phyloP scores from a whole-genome alignment of 2,329 filamentous ascomycete genomes.

The Verticillium albo-atrum region DNA sequence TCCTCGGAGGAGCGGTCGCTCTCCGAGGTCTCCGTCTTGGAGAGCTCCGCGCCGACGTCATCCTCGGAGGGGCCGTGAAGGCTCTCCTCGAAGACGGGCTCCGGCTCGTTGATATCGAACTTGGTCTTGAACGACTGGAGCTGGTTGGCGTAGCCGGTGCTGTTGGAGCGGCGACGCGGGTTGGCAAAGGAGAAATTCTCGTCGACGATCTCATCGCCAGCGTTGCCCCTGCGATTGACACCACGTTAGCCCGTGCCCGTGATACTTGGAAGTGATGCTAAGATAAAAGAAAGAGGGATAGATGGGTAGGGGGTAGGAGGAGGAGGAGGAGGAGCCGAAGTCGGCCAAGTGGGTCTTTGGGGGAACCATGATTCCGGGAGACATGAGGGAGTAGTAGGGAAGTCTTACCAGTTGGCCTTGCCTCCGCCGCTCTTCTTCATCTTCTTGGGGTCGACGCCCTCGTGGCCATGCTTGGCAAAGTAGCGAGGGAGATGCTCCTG shows the following conservation, averaged over 20 bases:
- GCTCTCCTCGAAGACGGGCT: conserved; percentile 88
- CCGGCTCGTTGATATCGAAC: conserved; percentile 84
- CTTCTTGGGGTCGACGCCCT: conserved; percentile 82
- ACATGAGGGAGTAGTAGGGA: conserved; percentile 6
- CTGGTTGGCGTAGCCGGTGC: conserved; percentile 66
- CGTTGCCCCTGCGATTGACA: conserved; percentile 62
- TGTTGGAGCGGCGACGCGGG: conserved; percentile 88
- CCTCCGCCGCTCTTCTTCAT: conserved; percentile 95
- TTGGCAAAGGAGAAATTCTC: conserved; percentile 80
- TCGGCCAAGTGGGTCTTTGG: background rate
- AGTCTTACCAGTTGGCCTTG: conserved; percentile 84
- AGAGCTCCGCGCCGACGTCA: conserved; percentile 42
- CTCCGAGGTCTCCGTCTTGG: conserved; percentile 56
- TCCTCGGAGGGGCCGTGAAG: conserved; percentile 64
- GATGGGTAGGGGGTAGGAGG: too few species aligned
- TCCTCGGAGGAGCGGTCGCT: conserved; percentile 55
- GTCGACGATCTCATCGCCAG: conserved; percentile 81
- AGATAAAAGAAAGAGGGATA: background rate
- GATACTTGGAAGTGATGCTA: background rate
- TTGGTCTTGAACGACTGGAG: conserved; percentile 89
- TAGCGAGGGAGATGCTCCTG: conserved; percentile 81
- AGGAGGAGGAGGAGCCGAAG: background rate
- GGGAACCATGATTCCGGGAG: conserved; percentile 6
- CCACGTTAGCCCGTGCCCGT: conserved; percentile 6
- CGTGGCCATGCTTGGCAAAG: conserved; percentile 83